Conservation (phyloP, 2,329 filamentous ascomycete genomes). For the Aspergillus novofumigatus region DNA sequence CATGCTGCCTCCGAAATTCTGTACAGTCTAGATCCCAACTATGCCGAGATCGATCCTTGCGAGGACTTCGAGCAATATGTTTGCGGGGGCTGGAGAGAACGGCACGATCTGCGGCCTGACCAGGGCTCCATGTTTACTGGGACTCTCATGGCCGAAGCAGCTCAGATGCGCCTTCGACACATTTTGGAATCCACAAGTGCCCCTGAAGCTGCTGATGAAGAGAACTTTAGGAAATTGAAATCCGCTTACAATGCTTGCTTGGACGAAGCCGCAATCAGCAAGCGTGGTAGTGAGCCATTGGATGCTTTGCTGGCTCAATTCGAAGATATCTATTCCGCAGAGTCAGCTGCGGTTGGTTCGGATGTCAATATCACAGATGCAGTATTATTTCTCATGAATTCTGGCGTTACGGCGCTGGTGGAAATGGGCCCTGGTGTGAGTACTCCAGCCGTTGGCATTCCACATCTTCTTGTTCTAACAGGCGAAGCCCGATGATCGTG, state of each 20-base stretch:
- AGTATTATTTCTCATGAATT: constrained; percentile 34
- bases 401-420: constrained; percentile 34
- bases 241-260: constrained; percentile 63
- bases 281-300: constrained; percentile 55
- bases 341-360: constrained; percentile 20
- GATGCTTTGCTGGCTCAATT: constrained; percentile 53
- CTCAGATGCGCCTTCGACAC: constrained; percentile 56
- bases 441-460: neutral
- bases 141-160: constrained; percentile 59
- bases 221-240: constrained; percentile 64
- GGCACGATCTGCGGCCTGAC: constrained; percentile 62
- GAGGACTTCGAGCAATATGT: constrained; percentile 65
- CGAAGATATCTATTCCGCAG: constrained; percentile 42
- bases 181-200: constrained; percentile 54
- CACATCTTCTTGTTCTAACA: constrained; percentile 5
- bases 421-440: constrained; percentile 31
- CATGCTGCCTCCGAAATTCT: constrained; percentile 61
- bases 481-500: constrained; percentile 47
- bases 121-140: constrained; percentile 58
- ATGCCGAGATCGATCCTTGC: constrained; percentile 63
- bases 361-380: constrained; percentile 31
- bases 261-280: constrained; percentile 55
- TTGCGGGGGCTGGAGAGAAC: constrained; percentile 63
- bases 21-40: constrained; percentile 58
- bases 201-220: constrained; percentile 28